Conservation (phyloP, 1,139 yeast genomes). For the Lodderomyces parapsilosis region DNA sequence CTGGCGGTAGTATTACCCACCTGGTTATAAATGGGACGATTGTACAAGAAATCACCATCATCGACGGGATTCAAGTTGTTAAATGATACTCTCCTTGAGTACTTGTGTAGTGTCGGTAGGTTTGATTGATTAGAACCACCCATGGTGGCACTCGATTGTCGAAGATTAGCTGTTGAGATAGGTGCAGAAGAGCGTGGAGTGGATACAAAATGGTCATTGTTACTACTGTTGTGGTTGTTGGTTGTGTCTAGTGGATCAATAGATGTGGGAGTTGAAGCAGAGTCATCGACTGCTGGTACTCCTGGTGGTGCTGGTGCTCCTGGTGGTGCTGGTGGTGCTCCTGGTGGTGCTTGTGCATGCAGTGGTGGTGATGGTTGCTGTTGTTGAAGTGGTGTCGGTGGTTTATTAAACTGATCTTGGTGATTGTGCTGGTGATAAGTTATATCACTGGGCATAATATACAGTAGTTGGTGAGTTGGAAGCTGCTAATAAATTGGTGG, state of each 20-base stretch:
- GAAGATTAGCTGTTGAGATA: background rate
- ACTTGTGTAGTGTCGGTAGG: background rate
- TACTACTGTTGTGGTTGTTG: background rate
- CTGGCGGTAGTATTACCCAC: background rate
- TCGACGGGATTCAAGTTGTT: constrained; percentile 35
- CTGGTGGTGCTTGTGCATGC: too few relatives aligned
- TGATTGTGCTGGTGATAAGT: background rate
- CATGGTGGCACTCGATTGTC: background rate
- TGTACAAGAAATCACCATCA: constrained; percentile 8
- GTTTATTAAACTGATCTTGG: background rate
- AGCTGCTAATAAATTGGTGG: background rate
- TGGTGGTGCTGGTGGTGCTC: too few relatives aligned
- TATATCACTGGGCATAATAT: background rate
- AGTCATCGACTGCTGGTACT: background rate
- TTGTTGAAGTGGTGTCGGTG: background rate
- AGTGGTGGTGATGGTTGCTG: background rate
- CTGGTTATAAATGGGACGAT: constrained; percentile 11
- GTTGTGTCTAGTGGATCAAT: background rate
- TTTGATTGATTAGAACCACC: background rate
- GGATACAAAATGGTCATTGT: background rate
- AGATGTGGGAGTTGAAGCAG: background rate
- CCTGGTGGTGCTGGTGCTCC: background rate
- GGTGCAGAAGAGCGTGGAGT: background rate
- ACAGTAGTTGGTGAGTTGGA: background rate
- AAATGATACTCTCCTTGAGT: constrained; percentile 43